Evolutionary conservation across 2,329 filamentous ascomycete species (phyloP), one percentile per base, ranked within the genome.

Genomic region (Coniochaeta sp.): DNA sequence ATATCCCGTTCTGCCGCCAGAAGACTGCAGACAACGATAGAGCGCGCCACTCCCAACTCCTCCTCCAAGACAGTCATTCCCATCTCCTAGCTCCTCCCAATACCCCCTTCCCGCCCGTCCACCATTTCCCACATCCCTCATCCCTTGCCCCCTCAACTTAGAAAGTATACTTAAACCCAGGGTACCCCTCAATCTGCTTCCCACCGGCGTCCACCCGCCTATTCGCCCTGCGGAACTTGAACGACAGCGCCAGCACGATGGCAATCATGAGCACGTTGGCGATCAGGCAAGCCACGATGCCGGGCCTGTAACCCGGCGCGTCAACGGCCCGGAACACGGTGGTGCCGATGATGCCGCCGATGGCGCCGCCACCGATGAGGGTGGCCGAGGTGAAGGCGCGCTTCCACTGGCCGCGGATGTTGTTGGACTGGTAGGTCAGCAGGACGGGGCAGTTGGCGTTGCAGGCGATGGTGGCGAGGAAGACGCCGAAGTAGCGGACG

Each of bases 321-420:
- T 51, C 50, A 7, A 16, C 20, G 28, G 50, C 20, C 20, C 50
- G 40, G 31, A 51, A 51, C 28, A 51, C 42, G 28, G 10, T 47
- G 18, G 50, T 79, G 18, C 86, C 86, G 1, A 81, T 79, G 55
- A 91, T 91, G 35, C 87, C 87, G 38, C 87, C 87, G 30, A 91
- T 71, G 4, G 85, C 86, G 7, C 86, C 86, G 42, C 85, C 80
- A 1, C 83, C 85, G 2, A 91, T 83, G 1, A 90, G 75, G 0
- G 82, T 85, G 3, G 87, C 86, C 51, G 81, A 86, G 62, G 80
- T 83, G 57, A 91, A 82, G 1, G 87, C 87, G 48, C 88, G 81
- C 69, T 89, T 91, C 86, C 87, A 91, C 66, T 91, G 87, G 0
- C 87, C 87, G 49, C 86, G 81, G 60, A 91, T 84, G 65, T 91